phyloP scores from a whole-genome alignment of 2,329 filamentous ascomycete species.

The Sarocladium strictum region DNA sequence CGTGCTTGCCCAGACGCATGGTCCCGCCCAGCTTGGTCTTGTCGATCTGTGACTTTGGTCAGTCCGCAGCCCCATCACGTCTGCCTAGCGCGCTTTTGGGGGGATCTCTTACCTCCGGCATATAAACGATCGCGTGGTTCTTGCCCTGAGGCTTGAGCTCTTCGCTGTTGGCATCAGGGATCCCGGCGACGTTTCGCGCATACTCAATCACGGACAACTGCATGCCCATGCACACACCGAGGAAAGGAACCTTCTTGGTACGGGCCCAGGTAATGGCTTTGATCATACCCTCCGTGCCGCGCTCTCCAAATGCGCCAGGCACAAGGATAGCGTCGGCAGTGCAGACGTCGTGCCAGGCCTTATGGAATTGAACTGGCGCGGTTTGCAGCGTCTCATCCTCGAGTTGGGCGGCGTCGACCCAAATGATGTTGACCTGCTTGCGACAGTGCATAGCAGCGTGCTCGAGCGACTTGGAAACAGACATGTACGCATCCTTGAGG shows the following conservation, averaged over 20 bases:
- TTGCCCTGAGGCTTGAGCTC: conserved; percentile 51
- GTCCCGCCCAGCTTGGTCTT: conserved; percentile 67
- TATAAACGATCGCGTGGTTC: conserved; percentile 75
- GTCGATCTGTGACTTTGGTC: conserved; percentile 40
- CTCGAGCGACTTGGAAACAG: conserved; percentile 79
- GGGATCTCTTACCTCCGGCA: conserved; percentile 61
- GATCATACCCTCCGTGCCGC: conserved; percentile 89
- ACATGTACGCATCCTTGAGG: conserved; percentile 80
- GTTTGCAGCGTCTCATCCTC: conserved; percentile 57
- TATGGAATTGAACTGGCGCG: conserved; percentile 70
- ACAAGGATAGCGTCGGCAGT: conserved; percentile 58
- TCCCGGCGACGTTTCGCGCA: conserved; percentile 67
- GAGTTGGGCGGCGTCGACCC: conserved; percentile 80
- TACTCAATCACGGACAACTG: conserved; percentile 90
- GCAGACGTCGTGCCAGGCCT: conserved; percentile 76
- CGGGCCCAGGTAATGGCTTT: conserved; percentile 81
- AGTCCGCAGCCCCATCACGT: background rate
- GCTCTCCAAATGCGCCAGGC: conserved; percentile 72
- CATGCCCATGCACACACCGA: conserved; percentile 89
- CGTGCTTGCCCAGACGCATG: conserved; percentile 75
- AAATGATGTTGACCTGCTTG: conserved; percentile 72
- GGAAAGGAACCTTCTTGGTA: conserved; percentile 71
- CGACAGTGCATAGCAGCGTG: conserved; percentile 84
- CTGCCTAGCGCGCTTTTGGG: background rate
- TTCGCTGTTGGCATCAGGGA: conserved; percentile 50